Percentiles rank a stretch among this genome's conserved stretches.
Evolutionary conservation across 176 grass and related monocot genomes (phyloP).

Genomic region (Oryza australiensis): DNA sequence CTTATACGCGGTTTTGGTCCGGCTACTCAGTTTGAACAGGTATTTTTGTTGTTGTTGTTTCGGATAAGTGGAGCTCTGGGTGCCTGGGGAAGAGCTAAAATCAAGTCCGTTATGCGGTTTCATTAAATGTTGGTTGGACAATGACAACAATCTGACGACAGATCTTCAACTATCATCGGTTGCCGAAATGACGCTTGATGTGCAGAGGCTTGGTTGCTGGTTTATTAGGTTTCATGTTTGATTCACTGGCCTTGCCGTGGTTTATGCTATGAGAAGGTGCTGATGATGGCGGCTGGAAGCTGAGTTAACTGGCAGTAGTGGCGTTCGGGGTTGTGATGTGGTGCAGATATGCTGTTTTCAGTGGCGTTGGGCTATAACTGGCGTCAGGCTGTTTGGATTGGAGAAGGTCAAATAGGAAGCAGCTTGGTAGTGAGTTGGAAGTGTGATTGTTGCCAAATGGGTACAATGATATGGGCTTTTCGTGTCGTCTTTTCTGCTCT

Average conservation of each 20-base stretch:
- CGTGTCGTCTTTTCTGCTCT: background rate
- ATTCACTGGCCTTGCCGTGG: slow-evolving; percentile 6
- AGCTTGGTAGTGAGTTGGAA: background rate
- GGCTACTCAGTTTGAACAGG: background rate
- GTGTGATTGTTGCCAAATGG: background rate
- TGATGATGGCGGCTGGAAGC: background rate
- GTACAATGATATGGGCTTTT: background rate
- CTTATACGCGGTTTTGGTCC: background rate
- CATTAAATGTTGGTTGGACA: slow-evolving; percentile 21
- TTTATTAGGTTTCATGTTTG: background rate
- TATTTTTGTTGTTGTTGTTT: background rate
- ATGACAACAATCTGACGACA: background rate
- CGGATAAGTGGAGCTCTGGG: background rate
- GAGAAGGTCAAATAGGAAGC: background rate
- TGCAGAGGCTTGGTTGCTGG: background rate
- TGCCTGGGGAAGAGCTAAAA: background rate
- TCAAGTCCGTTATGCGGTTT: background rate
- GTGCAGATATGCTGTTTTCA: background rate
- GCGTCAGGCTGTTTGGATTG: background rate
- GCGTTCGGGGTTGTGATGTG: background rate
- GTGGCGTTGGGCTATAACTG: background rate
- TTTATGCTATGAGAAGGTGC: background rate
- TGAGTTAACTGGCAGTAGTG: background rate
- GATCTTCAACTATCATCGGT: background rate
- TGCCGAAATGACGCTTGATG: background rate